A percentile compares a stretch with the other conserved stretches of the same genome.
phyloP scores from a whole-genome alignment of 177 flowering plant genomes.

The Vitis hybrid region DNA sequence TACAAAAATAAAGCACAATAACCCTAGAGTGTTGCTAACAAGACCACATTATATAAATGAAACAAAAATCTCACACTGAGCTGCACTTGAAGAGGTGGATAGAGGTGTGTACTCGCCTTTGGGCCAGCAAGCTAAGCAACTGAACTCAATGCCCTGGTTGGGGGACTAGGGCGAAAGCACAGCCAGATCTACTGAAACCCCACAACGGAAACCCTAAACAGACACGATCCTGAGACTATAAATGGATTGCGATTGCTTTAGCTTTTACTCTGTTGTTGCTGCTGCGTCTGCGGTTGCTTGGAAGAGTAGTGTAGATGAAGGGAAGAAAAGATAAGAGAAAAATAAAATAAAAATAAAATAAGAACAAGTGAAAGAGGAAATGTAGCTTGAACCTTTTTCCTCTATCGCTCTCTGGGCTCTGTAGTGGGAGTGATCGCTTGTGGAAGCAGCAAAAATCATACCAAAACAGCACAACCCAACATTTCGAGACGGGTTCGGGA shows the following conservation, averaged over 20 bases:
- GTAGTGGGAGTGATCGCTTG: no score
- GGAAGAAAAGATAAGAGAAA: neutral
- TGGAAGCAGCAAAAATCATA: no score
- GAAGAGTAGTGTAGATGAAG: neutral
- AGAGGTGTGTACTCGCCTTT: neutral
- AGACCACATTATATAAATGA: no score
- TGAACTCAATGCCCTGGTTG: neutral
- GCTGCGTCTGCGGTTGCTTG: neutral
- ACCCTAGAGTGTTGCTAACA: neutral
- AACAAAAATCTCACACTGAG: neutral
- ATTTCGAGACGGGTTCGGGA: no score
- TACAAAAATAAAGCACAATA: no score
- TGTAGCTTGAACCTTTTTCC: no score
- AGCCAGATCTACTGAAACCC: slow-evolving; percentile 4
- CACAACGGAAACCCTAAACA: neutral
- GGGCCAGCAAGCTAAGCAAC: slow-evolving; percentile 1
- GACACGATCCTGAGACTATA: neutral
- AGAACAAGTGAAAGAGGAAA: no score
- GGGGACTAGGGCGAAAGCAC: neutral
- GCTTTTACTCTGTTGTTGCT: neutral
- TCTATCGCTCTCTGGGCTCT: no score
- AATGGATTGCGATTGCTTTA: slow-evolving; percentile 2
- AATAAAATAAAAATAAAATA: no score
- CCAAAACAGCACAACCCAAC: no score
- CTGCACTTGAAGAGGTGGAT: neutral